Base-by-base conservation (phyloP, 495 filamentous ascomycete species). In the Evansstolkia leycettana region DNA sequence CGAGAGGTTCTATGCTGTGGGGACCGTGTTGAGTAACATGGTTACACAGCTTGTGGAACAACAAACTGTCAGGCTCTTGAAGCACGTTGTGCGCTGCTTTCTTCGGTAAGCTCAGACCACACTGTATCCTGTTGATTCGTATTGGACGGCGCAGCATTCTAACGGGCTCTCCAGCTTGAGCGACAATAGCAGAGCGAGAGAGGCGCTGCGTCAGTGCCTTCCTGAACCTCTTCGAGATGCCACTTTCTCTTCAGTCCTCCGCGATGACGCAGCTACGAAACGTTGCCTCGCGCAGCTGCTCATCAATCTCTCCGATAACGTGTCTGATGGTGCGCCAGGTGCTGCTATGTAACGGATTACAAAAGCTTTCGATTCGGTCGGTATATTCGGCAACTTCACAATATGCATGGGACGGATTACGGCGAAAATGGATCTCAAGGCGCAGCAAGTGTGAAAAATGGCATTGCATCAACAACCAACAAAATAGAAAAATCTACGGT, bases 11-110 rank as follows among this genome's bases (percentile, higher is more conserved):
- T 96, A 99, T 43, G 90, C 90, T 1, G 90, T 99, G 7, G 90
- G 90, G 8, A 99, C 90, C 1, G 90, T 99, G 17, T 67, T 99
- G 31, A 94, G 85, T 63, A 99, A 96, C 48, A 99, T 99, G 90
- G 90, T 99, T 23, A 81, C 78, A 27, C 88, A 95, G 58, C 69
- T 99, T 14, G 92, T 96, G 27, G 90, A 99, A 56, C 87, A 94
- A 50, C 90, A 96, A 62, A 99, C 90, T 0, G 92, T 93, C 24
- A 69, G 90, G 28, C 70, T 99, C 17, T 73, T 99, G 13, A 99
- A 99, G 72, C 90, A 99, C 49, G 90, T 99, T 34, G 92, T 99
- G 16, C 73, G 90, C 36, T 99, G 90, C 61, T 99, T 99, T 55
- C 72, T 99, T 48, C 71, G 90, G 82, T 92, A 61, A 45, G 79